Evolutionary conservation across 139 green algal species (phyloP).

Genomic region (Haematococcus lacustris): DNA sequence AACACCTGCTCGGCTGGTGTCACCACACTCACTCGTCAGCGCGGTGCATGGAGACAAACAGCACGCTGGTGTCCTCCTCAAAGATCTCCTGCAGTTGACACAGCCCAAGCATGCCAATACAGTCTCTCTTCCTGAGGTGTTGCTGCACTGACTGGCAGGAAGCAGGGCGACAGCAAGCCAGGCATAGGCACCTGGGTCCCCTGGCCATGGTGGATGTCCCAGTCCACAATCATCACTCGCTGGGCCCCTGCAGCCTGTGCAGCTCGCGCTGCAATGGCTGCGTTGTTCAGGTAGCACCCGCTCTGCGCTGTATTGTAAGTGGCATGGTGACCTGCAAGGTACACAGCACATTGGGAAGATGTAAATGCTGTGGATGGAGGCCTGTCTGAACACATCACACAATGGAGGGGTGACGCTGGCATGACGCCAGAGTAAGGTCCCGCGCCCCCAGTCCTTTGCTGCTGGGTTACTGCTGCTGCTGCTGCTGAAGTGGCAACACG

Average conservation of each 20-base stretch:
- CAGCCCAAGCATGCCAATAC: background rate
- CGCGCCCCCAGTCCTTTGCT: background rate
- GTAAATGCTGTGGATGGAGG: background rate
- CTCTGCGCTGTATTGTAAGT: slow-evolving; percentile 35
- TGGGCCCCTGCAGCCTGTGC: slow-evolving; percentile 32
- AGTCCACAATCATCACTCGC: slow-evolving; percentile 66
- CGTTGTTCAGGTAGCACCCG: slow-evolving; percentile 78
- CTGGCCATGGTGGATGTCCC: slow-evolving; percentile 75
- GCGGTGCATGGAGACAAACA: slow-evolving; percentile 62
- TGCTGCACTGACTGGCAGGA: background rate
- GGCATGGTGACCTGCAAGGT: slow-evolving; percentile 45
- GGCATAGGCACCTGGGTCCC: slow-evolving; percentile 33
- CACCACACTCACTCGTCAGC: slow-evolving; percentile 28
- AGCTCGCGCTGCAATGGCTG: slow-evolving; percentile 38
- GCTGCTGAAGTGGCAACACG: background rate
- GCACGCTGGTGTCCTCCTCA: slow-evolving; percentile 45
- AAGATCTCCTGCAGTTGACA: slow-evolving; percentile 41
- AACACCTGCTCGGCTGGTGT: too few relatives aligned
- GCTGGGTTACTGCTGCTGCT: background rate
- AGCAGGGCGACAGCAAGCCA: too few relatives aligned
- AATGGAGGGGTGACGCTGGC: too few relatives aligned
- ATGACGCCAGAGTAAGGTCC: background rate
- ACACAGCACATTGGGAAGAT: background rate
- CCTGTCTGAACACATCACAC: too few relatives aligned
- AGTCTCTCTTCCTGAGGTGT: background rate